Evolutionary conservation across 768 basidiomycete species (phyloP).

Genomic region (Calocybe gangraenosa): DNA sequence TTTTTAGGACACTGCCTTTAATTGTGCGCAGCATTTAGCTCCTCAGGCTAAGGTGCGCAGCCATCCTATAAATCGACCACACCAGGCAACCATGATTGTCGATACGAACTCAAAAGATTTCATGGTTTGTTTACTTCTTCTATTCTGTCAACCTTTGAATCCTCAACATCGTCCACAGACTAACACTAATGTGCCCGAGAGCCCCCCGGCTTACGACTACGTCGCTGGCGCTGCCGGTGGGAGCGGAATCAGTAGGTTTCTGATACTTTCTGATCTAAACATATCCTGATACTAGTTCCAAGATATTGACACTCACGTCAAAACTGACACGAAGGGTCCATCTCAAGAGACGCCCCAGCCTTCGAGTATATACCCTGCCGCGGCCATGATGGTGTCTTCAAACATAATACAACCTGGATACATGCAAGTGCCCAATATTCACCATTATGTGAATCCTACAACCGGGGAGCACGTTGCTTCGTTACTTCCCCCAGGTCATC

Average conservation of each 20-base stretch:
- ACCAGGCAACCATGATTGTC: slow-evolving; percentile 23
- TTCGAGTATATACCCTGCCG: not conserved
- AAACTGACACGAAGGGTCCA: no score
- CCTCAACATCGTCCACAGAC: slow-evolving; percentile 11
- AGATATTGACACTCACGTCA: no score
- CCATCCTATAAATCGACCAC: slow-evolving; percentile 7
- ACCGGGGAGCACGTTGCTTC: slow-evolving; percentile 59
- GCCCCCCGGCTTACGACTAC: slow-evolving; percentile 48
- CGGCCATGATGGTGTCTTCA: slow-evolving; percentile 23
- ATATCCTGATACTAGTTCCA: no score
- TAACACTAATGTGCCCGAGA: slow-evolving; percentile 26
- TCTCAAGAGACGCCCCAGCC: no score
- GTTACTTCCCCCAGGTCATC: slow-evolving; percentile 70
- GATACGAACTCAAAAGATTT: slow-evolving; percentile 18
- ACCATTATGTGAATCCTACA: slow-evolving; percentile 62
- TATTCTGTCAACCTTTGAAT: not conserved
- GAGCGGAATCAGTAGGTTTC: slow-evolving; percentile 23
- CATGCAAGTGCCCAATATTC: slow-evolving; percentile 42
- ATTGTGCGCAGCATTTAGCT: not conserved
- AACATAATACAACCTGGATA: slow-evolving; percentile 12
- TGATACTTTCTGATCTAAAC: no score
- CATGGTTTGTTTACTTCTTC: slow-evolving; percentile 22
- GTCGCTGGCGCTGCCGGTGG: slow-evolving; percentile 23
- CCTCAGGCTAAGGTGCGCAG: slow-evolving; percentile 5
- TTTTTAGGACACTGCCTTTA: slow-evolving; percentile 9